phyloP scores from a whole-genome alignment of 257 asterid genomes.

The Solanum medicagineum region DNA sequence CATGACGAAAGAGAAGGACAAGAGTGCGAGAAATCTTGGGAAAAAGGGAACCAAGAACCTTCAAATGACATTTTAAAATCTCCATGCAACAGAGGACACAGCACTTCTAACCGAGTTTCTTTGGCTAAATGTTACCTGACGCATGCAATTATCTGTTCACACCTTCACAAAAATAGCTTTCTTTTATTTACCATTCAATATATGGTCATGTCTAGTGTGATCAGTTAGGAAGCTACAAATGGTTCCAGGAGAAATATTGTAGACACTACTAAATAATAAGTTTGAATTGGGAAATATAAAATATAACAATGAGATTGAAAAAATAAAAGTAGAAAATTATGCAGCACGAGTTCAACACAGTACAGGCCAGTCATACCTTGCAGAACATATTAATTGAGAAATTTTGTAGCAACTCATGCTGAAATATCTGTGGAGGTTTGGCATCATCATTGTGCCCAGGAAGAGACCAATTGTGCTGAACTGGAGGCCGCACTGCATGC shows the following conservation, averaged over 20 bases:
- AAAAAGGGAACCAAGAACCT: neutral
- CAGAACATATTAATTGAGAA: slow-evolving; percentile 91
- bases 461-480: slow-evolving; percentile 90
- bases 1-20: neutral
- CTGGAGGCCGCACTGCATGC: slow-evolving; percentile 96
- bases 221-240: neutral
- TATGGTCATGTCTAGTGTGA: neutral
- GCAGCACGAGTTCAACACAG: neutral
- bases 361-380: slow-evolving; percentile 43
- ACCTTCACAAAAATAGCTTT: neutral
- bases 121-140: neutral
- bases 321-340: neutral
- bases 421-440: slow-evolving; percentile 81
- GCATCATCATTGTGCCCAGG: slow-evolving; percentile 41
- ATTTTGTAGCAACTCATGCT: slow-evolving; percentile 95
- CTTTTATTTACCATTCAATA: neutral
- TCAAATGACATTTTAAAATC: neutral
- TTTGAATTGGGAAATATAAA: too few species aligned
- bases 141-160: neutral
- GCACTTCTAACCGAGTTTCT: neutral
- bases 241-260: neutral
- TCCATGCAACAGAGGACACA: neutral
- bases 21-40: neutral
- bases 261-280: neutral
- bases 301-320: neutral